Evolutionary conservation across 495 filamentous ascomycete genomes (phyloP), one percentile per base, ranked within the genome.

Genomic region (Penicillium longicatenatum): DNA sequence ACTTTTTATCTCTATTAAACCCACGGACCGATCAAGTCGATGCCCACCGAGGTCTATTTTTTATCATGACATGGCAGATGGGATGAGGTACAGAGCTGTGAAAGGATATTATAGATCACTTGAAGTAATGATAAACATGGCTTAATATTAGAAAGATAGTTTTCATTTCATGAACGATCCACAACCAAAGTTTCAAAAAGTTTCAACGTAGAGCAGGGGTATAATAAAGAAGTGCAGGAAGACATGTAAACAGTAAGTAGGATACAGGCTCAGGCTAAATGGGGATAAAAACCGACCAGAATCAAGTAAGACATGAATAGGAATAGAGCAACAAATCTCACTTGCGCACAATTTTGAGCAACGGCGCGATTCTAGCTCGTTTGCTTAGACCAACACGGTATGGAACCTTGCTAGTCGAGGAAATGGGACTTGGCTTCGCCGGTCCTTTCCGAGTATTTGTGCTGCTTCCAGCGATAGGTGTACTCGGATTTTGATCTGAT

Each of bases 371-470:
- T 50, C 84, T 73, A 24, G 82, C 82, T 59, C 81, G 68, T 53
- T 82, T 86, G 70, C 86, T 90, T 39, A 91, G 66, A 4, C 88
- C 88, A 31, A 91, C 87, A 4, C 88, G 76, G 47, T 84, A 86
- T 1, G 80, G 73, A 6, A 85, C 82, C 53, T 83, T 86, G 43
- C 76, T 73, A 24, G 78, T 82, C 31, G 70, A 79, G 2, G 70
- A 65, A 22, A 86, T 74, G 1, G 85, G 82, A 46, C 76, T 82
- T 46, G 80, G 78, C 54, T 75, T 76, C 3, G 59, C 51, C 19
- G 73, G 70, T 10, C 71, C 71, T 30, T 71, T 74, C 14, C 45
- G 39, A 1, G 56, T 35, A 10, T 55, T 63, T 9, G n/a, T 52
- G 30, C 17, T 30, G 24, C 11, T n/a, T 6, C 43, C 43, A 24